Conservation (phyloP, 2,329 filamentous ascomycete species). For the Madurella fahalii region DNA sequence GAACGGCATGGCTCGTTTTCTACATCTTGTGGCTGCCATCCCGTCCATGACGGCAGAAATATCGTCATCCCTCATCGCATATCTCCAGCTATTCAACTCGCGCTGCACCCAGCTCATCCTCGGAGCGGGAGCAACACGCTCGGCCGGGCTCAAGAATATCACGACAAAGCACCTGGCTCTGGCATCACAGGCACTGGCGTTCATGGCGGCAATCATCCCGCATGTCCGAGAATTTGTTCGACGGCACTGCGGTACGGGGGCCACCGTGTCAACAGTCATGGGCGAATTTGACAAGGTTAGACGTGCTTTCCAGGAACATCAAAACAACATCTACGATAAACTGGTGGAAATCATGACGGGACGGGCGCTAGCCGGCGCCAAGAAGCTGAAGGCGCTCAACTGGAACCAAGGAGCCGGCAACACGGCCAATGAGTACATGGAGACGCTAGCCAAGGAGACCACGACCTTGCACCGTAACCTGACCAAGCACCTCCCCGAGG, state of each 20-base stretch:
- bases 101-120: constrained; percentile 94
- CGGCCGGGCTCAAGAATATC: constrained; percentile 90
- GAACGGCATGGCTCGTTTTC: constrained; percentile 73
- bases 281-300: constrained; percentile 86
- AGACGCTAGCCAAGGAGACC: constrained; percentile 82
- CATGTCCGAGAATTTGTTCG: constrained; percentile 90
- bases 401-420: constrained; percentile 59
- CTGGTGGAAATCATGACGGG: constrained; percentile 87
- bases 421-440: constrained; percentile 67
- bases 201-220: constrained; percentile 81
- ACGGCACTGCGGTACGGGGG: constrained; percentile 59
- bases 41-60: constrained; percentile 87
- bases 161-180: constrained; percentile 92
- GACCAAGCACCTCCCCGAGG: constrained; percentile 73
- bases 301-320: constrained; percentile 80
- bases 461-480: constrained; percentile 79
- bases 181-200: constrained; percentile 82
- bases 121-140: constrained; percentile 83
- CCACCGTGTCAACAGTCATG: constrained; percentile 57
- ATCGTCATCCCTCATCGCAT: constrained; percentile 72
- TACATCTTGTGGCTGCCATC: constrained; percentile 78
- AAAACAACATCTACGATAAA: constrained; percentile 87
- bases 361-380: constrained; percentile 68
- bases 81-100: constrained; percentile 91
- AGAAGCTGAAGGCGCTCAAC: constrained; percentile 67